Base-by-base conservation (phyloP, 306 rosid species). In the Begonia loranthoides region DNA sequence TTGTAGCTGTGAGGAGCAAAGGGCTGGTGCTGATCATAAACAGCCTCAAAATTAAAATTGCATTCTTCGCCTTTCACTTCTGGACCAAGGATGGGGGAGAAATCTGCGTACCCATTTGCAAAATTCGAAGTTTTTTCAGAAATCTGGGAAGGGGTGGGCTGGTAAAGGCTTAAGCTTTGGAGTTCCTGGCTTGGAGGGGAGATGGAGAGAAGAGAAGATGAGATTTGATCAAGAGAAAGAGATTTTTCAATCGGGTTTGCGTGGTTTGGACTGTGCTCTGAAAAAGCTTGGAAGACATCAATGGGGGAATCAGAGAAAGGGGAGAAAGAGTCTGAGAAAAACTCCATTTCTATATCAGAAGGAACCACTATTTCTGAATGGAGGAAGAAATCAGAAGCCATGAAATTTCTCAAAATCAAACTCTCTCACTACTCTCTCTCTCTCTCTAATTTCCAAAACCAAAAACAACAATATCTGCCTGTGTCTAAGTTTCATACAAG, bases 301-400 rank as follows among this genome's bases (percentile, higher is more conserved):
- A 73, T 44, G 63, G 79, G 68, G 48, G 72, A 69, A 63, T 54
- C 67, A 1, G 76, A 53, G 67, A 76, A 54, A 41, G 81, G 59
- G 19, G 84, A 66, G 56, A 54, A 50, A 19, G 74, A 64, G 17
- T 73, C 82, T 2, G 65, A 63, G 65, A 83, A 58, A 66, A 74
- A 56, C 2, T 51, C 62, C 19, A 79, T 48, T n/a, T 82, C 83
- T 17, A 68, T 62, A 49, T 75, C 84, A 19, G 50, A 65, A 52
- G 79, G 55, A 50, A 59, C 41, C 51, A 50, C 45, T 56, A 62
- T 39, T 38, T 75, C 72, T n/a, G 76, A 34, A 63, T 69, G 71
- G n/a, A 56, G 49, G 48, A 65, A 81, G 55, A 79, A 64, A 74
- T 87, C 75, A 51, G 94, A 72, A 66, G 94, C 76, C 92, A 81